Evolutionary conservation across 495 filamentous ascomycete genomes (phyloP), one percentile per base, ranked within the genome.

Genomic region (Hypoxylon fuscum): DNA sequence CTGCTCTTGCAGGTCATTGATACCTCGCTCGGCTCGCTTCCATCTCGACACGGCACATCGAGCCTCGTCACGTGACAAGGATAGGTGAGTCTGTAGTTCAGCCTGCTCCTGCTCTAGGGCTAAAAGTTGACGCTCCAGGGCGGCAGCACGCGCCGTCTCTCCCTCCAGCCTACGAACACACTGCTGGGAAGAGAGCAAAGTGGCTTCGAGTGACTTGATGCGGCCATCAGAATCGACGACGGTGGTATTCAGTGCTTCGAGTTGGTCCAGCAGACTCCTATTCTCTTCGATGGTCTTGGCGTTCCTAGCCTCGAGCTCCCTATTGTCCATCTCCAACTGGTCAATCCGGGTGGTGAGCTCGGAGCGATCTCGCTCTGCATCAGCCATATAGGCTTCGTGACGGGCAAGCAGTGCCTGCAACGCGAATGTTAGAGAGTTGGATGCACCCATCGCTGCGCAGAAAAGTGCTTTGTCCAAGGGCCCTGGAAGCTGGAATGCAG

Each of bases 301-400:
- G 74, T 97, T 97, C 53, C 81, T 82, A 9, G 77, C 76, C 71
- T 96, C 90, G 22, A 93, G 82, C 50, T 87, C 79, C 62, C 76
- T 80, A 71, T 93, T 96, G 60, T 96, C 89, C 45, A 73, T 76
- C 74, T 97, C 93, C 15, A 98, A 77, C 59, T 79, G 77, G 53
- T 90, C 88, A 64, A 97, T 90, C 38, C 80, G 89, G 32, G 79
- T 75, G 10, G 81, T 79, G 78, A 96, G 85, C 25, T 85, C 85
- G 40, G 75, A 73, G 12, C 95, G 87, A 68, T 96, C 91, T 48
- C 87, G 83, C 79, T 96, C 92, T 47, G 92, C 90, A 70, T 96
- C 91, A 15, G 86, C 88, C 81, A 97, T 91, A 73, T 96, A 97
- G 34, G 87, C 85, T 77, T 97, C 94, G 83, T 98, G 93, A 54